Evolutionary conservation across 495 filamentous ascomycete species (phyloP), one percentile per base, ranked within the genome.

Genomic region (Lasiosphaeriaceae sp.): DNA sequence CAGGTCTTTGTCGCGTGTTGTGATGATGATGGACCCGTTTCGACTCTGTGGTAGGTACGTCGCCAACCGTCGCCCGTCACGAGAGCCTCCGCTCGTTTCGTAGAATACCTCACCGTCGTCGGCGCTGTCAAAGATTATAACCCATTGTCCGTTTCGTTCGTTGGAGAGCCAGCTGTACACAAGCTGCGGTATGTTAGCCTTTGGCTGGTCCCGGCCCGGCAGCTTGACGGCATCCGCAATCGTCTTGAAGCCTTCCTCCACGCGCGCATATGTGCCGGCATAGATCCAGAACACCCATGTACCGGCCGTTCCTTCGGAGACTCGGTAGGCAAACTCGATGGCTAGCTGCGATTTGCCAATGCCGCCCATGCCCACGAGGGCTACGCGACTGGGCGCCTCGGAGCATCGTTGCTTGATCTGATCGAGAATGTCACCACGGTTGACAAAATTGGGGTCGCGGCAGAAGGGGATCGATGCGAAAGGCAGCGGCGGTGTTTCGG

Each of bases 61-160:
- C n/a, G n/a, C n/a, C n/a, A n/a, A n/a, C n/a, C n/a, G n/a, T n/a
- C n/a, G n/a, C n/a, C n/a, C n/a, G n/a, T n/a, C n/a, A n/a, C n/a
- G n/a, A n/a, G n/a, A n/a, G n/a, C n/a, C n/a, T n/a, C n/a, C n/a
- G n/a, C n/a, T 41, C 9, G 47, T 26, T 23, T 20, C 11, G 46
- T 49, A 61, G 47, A 74, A 66, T 11, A 75, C 53, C 17, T 70
- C 56, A 39, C 23, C 22, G 59, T 74, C 66, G 54, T 81, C 77
- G 26, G 68, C 70, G 56, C 79, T 82, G 57, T 81, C 75, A 26
- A 80, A 47, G 34, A 78, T 60, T 26, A 80, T 51, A 5, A 78
- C 29, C 74, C 72, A 78, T 44, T 26, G 47, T 37, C 65, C 66
- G 47, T 70, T 73, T 58, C 64, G 62, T 49, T 66, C 55, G 51